A percentile compares a stretch with the other conserved stretches of the same genome.
These are phyloP conservation scores for Cryptococcus deneoformans DNA, from an alignment of 1,284 basidiomycete species.

Conservation along the genomic window DNA sequence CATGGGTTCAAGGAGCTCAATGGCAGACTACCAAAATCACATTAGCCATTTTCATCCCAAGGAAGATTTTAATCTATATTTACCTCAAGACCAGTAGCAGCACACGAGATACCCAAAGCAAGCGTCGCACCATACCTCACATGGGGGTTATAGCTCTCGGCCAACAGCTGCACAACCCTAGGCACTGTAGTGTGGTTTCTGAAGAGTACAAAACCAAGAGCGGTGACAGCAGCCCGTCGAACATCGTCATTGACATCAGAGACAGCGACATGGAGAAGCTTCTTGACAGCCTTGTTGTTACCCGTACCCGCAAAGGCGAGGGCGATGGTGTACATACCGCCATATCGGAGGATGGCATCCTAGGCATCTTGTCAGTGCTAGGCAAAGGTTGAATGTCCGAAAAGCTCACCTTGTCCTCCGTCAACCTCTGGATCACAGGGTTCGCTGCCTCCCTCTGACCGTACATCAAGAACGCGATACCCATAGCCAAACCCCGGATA, in stretches of 20 bases:
- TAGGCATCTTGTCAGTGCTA: conserved; percentile 44
- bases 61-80: conserved; percentile 2
- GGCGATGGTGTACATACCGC: conserved; percentile 91
- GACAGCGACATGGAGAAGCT: conserved; percentile 88
- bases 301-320: conserved; percentile 93
- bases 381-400: background rate
- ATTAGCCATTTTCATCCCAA: background rate
- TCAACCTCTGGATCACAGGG: conserved; percentile 66
- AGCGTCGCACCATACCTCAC: conserved; percentile 94
- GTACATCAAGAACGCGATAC: conserved; percentile 85
- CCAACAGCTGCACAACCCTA: conserved; percentile 87
- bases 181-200: conserved; percentile 93
- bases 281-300: conserved; percentile 85
- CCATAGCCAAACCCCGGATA: conserved; percentile 87
- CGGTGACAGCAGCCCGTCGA: conserved; percentile 87
- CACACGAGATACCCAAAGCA: conserved; percentile 91
- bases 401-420: conserved; percentile 73
- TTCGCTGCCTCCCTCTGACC: conserved; percentile 88
- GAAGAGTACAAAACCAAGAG: conserved; percentile 91
- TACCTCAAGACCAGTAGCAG: conserved; percentile 90
- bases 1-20: conserved; percentile 93
- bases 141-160: conserved; percentile 98
- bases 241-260: conserved; percentile 97
- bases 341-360: conserved; percentile 94
- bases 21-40: conserved; percentile 65